Evolutionary conservation across 106 monocot genomes (phyloP).

Genomic region (Dendrobium officinale): DNA sequence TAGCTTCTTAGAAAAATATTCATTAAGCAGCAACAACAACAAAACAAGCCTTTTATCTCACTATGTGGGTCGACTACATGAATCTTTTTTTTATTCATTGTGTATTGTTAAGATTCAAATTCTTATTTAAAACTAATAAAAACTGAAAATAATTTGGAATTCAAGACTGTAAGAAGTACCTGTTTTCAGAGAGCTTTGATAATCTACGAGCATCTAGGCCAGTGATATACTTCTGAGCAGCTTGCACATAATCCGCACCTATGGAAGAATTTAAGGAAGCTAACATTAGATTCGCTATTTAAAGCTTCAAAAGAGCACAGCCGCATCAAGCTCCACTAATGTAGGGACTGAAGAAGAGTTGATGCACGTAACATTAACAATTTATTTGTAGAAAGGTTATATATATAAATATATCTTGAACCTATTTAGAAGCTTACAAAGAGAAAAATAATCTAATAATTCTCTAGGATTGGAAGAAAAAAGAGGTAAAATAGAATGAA

Average conservation of each 20-base stretch:
- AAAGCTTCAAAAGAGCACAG: not conserved
- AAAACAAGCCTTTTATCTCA: too few relatives aligned
- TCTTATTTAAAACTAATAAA: too few relatives aligned
- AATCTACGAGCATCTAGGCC: slow-evolving; percentile 88
- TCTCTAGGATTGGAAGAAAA: not conserved
- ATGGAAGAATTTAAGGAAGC: not conserved
- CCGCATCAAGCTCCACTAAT: not conserved
- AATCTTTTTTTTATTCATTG: too few relatives aligned
- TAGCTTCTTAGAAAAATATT: not conserved
- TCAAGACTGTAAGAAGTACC: slow-evolving; percentile 25
- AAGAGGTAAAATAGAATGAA: not conserved
- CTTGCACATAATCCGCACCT: slow-evolving; percentile 80
- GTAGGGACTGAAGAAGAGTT: too few relatives aligned
- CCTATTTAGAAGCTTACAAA: not conserved
- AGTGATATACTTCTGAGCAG: slow-evolving; percentile 82
- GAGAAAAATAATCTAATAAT: not conserved
- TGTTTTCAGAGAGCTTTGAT: slow-evolving; percentile 76
- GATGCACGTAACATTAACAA: not conserved
- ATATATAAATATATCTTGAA: too few relatives aligned
- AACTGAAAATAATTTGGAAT: not conserved
- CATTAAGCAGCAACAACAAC: not conserved
- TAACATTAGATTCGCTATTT: not conserved
- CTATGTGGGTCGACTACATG: too few relatives aligned
- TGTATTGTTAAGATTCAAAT: too few relatives aligned
- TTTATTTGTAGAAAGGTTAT: not conserved